Evolutionary conservation across 208 protist genomes (phyloP), one percentile per base, ranked within the genome.

Genomic region (Trypanosoma boissoni): DNA sequence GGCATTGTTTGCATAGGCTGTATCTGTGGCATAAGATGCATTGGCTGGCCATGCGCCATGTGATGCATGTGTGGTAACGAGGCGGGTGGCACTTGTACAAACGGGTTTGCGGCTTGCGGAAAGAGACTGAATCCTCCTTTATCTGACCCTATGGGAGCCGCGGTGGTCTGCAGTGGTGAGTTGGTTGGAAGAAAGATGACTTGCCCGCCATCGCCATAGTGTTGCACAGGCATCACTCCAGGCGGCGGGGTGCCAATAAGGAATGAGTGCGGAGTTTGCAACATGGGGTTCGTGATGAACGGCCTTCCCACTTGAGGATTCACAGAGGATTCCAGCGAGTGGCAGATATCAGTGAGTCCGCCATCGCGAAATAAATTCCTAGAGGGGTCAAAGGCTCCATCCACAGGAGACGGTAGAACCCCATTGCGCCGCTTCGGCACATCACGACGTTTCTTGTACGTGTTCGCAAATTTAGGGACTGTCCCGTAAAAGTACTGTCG

Each of bases 381-480:
- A 16, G 34, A 16, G 12, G 34, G 12, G 6, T 12, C 34, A 39
- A 6, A 39, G 8, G 12, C 12, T 39, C 34, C 39, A 31, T 18
- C 55, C 31, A n/a, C 14, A 21, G 28, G 4, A 10, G 57, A 4
- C 23, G 43, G 1, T n/a, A n/a, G n/a, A n/a, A n/a, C n/a, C 26
- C 9, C 16, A 4, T 26, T 28, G 23, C 5, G n/a, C n/a, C 32
- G 49, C 9, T 39, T 43, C 26, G 31, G 10, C 31, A 16, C 12
- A 20, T 39, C 41, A 2, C 24, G 12, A 26, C 32, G 55, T 23
- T 60, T 62, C 6, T 53, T 67, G 18, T 68, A 72, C 10, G 68
- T 51, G 61, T 85, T 85, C 10, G 78, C 81, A 45, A 89, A 89
- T 50, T 83, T 86, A 23, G 82, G 82, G 41, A 86, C 72, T 14